Conservation (phyloP, 2,329 filamentous ascomycete species). For the Polychaeton citri region DNA sequence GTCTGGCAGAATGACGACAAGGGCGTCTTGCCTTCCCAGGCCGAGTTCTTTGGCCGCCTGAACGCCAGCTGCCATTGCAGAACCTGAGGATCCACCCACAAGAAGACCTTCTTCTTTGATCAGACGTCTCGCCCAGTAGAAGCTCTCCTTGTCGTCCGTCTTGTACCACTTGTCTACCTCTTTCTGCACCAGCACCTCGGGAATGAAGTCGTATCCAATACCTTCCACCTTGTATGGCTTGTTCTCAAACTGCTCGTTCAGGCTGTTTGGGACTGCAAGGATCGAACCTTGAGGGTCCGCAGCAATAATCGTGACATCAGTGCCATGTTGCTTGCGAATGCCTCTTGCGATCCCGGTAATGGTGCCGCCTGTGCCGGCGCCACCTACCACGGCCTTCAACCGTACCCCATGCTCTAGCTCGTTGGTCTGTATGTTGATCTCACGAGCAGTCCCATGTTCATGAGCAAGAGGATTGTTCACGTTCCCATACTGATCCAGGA, state of each 20-base stretch:
- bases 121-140: conserved; percentile 74
- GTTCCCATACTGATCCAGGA: conserved; percentile 93
- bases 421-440: conserved; percentile 84
- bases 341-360: conserved; percentile 81
- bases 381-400: conserved; percentile 73
- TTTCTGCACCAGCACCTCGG: conserved; percentile 73
- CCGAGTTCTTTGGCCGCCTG: conserved; percentile 62
- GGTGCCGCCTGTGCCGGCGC: conserved; percentile 89
- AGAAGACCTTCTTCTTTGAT: conserved; percentile 91
- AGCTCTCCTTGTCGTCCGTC: conserved; percentile 85
- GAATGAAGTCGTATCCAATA: conserved; percentile 97
- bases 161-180: conserved; percentile 94
- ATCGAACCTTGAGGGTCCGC: conserved; percentile 90
- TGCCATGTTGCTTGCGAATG: conserved; percentile 67
- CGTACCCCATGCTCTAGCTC: conserved; percentile 39
- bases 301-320: conserved; percentile 73
- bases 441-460: conserved; percentile 86
- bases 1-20: conserved; percentile 86
- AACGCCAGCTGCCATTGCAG: conserved; percentile 72
- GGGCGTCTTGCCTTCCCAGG: conserved; percentile 70
- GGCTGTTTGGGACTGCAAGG: conserved; percentile 61
- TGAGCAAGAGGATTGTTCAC: conserved; percentile 84
- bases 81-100: conserved; percentile 86
- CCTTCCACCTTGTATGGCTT: conserved; percentile 95
- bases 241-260: conserved; percentile 73